Conservation (phyloP, 164 flowering plant species). For the Vitis cinerea region DNA sequence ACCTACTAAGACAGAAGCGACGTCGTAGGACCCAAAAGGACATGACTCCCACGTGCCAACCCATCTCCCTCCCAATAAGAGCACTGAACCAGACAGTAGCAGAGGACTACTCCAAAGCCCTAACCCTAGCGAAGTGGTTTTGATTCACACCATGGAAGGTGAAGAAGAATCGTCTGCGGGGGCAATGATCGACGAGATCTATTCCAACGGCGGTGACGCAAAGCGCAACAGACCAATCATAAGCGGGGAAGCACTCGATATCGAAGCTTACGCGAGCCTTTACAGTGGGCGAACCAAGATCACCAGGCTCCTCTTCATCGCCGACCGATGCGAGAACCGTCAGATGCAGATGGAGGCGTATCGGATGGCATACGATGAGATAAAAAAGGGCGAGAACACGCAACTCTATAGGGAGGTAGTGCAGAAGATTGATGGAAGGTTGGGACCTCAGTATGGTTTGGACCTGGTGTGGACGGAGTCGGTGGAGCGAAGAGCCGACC, state of each 20-base stretch:
- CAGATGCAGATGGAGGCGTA: slow-evolving; percentile 81
- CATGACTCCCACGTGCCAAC: not conserved
- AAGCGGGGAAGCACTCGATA: slow-evolving; percentile 77
- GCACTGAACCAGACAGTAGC: not conserved
- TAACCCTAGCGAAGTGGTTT: not conserved
- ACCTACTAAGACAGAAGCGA: no score
- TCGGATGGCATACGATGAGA: slow-evolving; percentile 88
- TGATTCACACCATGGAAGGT: slow-evolving; percentile 38
- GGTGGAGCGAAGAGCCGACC: slow-evolving; percentile 72
- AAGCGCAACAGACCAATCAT: slow-evolving; percentile 46
- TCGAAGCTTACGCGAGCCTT: slow-evolving; percentile 79
- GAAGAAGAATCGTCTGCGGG: slow-evolving; percentile 42
- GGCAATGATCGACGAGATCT: slow-evolving; percentile 51
- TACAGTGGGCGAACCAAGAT: slow-evolving; percentile 83
- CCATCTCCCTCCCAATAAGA: no score
- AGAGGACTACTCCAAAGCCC: slow-evolving; percentile 4
- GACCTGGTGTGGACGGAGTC: slow-evolving; percentile 65
- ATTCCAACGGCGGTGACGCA: slow-evolving; percentile 45
- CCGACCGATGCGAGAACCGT: slow-evolving; percentile 58
- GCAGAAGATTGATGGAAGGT: slow-evolving; percentile 67
- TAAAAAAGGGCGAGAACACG: slow-evolving; percentile 87
- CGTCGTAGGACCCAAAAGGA: no score
- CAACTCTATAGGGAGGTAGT: slow-evolving; percentile 70
- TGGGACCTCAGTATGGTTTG: slow-evolving; percentile 60
- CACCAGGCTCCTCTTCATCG: slow-evolving; percentile 74